phyloP scores from a whole-genome alignment of 768 basidiomycete species.

The Lactarius psammicola region DNA sequence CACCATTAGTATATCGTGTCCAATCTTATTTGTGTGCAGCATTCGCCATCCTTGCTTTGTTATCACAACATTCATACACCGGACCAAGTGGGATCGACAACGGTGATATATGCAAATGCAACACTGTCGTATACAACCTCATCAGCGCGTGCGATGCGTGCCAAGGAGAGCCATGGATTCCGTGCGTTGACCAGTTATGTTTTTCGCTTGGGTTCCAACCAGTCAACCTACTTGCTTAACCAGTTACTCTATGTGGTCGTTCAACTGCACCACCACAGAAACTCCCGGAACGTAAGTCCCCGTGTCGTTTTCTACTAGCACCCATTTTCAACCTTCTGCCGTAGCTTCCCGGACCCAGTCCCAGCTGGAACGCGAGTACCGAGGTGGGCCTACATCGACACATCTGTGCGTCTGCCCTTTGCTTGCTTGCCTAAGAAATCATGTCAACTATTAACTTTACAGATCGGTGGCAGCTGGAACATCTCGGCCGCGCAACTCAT shows the following conservation, averaged over 20 bases:
- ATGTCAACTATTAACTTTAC: not conserved
- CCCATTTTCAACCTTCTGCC: not conserved
- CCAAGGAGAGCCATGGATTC: no score
- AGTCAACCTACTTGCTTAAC: not conserved
- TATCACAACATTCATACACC: no score
- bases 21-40: no score
- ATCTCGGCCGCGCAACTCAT: not conserved
- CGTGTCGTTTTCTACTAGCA: not conserved
- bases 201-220: not conserved
- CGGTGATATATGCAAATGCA: no score
- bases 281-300: slow-evolving; percentile 16
- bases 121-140: no score
- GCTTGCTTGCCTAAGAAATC: not conserved
- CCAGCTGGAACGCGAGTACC: slow-evolving; percentile 46
- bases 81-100: no score
- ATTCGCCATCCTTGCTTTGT: no score
- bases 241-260: slow-evolving; percentile 23
- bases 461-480: slow-evolving; percentile 19
- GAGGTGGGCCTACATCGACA: slow-evolving; percentile 49
- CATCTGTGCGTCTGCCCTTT: slow-evolving; percentile 35
- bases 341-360: slow-evolving; percentile 32
- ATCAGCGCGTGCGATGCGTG: no score
- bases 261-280: slow-evolving; percentile 9
- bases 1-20: no score
- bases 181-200: slow-evolving; percentile 9